phyloP scores from a whole-genome alignment of 2,329 filamentous ascomycete species.

The Xylaria hypoxylon region DNA sequence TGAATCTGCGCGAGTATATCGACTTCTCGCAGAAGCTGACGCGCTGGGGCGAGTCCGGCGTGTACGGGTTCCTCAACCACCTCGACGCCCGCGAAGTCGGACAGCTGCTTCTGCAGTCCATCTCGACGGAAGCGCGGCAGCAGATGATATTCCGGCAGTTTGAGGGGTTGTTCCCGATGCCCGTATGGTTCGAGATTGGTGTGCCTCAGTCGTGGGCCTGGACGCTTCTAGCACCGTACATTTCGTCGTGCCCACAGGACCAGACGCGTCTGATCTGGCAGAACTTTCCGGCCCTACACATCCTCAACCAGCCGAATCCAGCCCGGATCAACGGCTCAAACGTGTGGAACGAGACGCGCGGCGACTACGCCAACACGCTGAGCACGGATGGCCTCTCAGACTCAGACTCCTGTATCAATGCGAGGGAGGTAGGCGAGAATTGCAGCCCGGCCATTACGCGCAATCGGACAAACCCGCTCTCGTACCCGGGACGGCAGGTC shows the following conservation, averaged over 20 bases:
- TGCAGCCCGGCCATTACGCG: conserved; percentile 74
- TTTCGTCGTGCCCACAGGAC: conserved; percentile 78
- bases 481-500: conserved; percentile 78
- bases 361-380: conserved; percentile 68
- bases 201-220: conserved; percentile 88
- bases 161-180: conserved; percentile 82
- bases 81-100: conserved; percentile 63
- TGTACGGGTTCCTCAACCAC: conserved; percentile 41
- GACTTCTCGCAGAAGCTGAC: conserved; percentile 91
- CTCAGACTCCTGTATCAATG: conserved; percentile 67
- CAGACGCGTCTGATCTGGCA: conserved; percentile 84
- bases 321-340: conserved; percentile 73
- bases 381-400: conserved; percentile 58
- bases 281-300: conserved; percentile 79
- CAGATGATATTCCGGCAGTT: conserved; percentile 89
- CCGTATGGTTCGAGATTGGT: conserved; percentile 82
- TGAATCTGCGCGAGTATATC: conserved; percentile 79
- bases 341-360: conserved; percentile 72
- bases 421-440: conserved; percentile 63
- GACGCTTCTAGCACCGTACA: conserved; percentile 84
- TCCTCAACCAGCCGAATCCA: conserved; percentile 82
- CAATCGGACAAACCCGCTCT: conserved; percentile 77
- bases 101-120: conserved; percentile 78
- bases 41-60: conserved; percentile 68
- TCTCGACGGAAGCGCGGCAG: conserved; percentile 83